Conservation (phyloP, 306 rosid species). For the Casuarina equisetifolia region DNA sequence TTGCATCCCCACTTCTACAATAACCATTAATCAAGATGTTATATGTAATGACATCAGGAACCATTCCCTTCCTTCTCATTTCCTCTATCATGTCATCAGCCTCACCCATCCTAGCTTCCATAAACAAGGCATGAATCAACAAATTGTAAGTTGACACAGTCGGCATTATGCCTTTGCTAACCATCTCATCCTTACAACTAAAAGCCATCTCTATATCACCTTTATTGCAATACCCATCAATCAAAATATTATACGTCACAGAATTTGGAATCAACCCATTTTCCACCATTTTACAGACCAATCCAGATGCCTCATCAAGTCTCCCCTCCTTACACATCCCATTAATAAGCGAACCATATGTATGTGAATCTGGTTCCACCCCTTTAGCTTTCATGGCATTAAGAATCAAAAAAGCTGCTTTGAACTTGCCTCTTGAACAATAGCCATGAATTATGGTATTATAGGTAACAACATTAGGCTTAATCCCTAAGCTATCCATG, state of each 20-base stretch:
- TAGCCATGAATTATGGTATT: constrained; percentile 69
- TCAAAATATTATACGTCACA: constrained; percentile 70
- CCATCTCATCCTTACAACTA: constrained; percentile 63
- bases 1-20: constrained; percentile 67
- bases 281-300: constrained; percentile 51
- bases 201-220: constrained; percentile 73
- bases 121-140: constrained; percentile 77
- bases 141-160: constrained; percentile 66
- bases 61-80: constrained; percentile 61
- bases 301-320: constrained; percentile 61
- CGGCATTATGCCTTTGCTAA: constrained; percentile 51
- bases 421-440: constrained; percentile 54
- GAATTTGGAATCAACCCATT: constrained; percentile 57
- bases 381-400: constrained; percentile 56
- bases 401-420: constrained; percentile 46
- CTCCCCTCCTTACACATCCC: constrained; percentile 66
- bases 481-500: constrained; percentile 62
- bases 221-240: constrained; percentile 73
- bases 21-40: constrained; percentile 77
- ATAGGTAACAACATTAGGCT: constrained; percentile 68
- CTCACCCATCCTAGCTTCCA: constrained; percentile 60
- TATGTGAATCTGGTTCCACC: constrained; percentile 61
- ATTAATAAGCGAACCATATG: constrained; percentile 60
- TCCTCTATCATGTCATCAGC: constrained; percentile 60
- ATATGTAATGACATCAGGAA: constrained; percentile 67